Conservation (phyloP, 495 filamentous ascomycete genomes). For the Lepraria neglecta region DNA sequence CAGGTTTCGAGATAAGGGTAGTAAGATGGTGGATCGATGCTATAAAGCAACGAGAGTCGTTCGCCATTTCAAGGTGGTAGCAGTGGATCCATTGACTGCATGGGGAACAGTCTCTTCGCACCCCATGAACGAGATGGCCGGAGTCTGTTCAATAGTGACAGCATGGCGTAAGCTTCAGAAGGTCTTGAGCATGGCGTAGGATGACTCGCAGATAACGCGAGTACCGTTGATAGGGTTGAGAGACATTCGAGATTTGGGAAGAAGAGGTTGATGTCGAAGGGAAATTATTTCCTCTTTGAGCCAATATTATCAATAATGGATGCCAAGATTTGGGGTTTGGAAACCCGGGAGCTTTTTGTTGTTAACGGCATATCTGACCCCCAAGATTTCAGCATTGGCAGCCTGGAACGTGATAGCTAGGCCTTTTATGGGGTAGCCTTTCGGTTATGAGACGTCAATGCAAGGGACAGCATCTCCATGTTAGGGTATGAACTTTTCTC, state of each 20-base stretch:
- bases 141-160: not conserved
- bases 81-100: constrained; percentile 12
- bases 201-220: not conserved
- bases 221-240: too few species aligned
- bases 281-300: constrained; percentile 15
- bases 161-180: not conserved
- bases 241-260: too few species aligned
- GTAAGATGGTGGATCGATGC: not conserved
- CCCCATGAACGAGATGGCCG: not conserved
- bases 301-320: constrained; percentile 7
- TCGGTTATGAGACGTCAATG: not conserved
- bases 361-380: not conserved
- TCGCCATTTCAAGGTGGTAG: not conserved
- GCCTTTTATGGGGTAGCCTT: not conserved
- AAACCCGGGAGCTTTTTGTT: not conserved
- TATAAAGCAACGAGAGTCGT: not conserved
- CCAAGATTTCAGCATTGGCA: constrained; percentile 1
- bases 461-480: not conserved
- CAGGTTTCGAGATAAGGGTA: not conserved
- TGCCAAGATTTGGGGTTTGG: not conserved
- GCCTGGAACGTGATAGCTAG: not conserved
- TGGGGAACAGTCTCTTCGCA: not conserved
- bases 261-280: not conserved
- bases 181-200: not conserved
- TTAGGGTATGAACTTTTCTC: not conserved